Evolutionary conservation across 179 eudicot species (phyloP).

Genomic region (Beta corolliflora): DNA sequence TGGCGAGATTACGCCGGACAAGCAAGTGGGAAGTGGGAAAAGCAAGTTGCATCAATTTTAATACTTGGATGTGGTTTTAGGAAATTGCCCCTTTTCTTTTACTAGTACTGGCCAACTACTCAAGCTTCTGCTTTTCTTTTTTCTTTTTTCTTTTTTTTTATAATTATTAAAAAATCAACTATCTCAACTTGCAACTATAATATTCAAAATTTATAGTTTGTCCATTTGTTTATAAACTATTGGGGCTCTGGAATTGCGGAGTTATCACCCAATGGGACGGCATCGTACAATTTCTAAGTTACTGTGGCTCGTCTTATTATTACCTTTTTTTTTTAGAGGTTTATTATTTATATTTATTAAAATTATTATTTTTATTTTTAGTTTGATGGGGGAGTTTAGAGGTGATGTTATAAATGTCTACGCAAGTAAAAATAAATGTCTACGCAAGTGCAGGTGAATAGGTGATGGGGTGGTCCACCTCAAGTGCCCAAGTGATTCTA

Average conservation of each 20-base stretch:
- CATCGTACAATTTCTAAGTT: conserved; percentile 4
- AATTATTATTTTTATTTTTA: no score
- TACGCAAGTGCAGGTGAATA: neutral
- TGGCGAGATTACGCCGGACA: conserved; percentile 31
- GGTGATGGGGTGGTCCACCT: neutral
- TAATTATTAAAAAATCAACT: neutral
- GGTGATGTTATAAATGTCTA: neutral
- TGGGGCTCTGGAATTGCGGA: conserved; percentile 6
- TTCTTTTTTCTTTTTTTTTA: neutral
- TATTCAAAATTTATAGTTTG: neutral
- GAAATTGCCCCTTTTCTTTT: conserved; percentile 16
- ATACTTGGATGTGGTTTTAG: conserved; percentile 21
- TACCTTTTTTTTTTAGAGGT: neutral
- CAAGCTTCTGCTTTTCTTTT: conserved; percentile 9
- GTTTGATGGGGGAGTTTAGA: neutral
- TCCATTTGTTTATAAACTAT: neutral
- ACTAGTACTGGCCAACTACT: conserved; percentile 26
- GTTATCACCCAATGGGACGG: neutral
- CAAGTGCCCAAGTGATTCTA: conserved; percentile 1
- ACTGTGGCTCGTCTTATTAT: neutral
- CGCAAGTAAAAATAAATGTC: no score
- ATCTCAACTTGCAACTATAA: conserved; percentile 7
- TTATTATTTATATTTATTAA: no score
- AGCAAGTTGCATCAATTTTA: conserved; percentile 34
- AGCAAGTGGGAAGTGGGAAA: conserved; percentile 45